Percentiles rank a stretch among this genome's conserved stretches.
Conservation (phyloP, 2,329 filamentous ascomycete genomes). For the Geosmithia morbida region DNA sequence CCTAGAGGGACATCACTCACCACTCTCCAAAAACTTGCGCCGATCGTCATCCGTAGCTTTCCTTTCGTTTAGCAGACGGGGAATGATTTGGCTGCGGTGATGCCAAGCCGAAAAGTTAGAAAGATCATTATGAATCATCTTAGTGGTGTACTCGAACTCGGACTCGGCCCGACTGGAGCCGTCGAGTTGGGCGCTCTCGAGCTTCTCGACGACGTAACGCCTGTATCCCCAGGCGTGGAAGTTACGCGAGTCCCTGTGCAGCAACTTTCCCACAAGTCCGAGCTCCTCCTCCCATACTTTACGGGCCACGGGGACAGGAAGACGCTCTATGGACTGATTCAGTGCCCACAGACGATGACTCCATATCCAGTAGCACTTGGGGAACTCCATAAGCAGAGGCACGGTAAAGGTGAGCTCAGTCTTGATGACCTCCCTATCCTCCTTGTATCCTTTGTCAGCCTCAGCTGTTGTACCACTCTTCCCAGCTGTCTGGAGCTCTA, state of each 20-base stretch:
- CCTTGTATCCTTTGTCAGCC: not conserved
- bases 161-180: constrained; percentile 54
- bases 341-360: constrained; percentile 85
- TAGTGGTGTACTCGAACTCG: constrained; percentile 83
- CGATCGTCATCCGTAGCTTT: constrained; percentile 47
- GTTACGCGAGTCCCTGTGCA: constrained; percentile 73
- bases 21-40: constrained; percentile 55
- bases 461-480: constrained; percentile 39
- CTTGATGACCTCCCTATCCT: constrained; percentile 39
- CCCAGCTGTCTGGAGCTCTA: constrained; percentile 32
- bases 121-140: constrained; percentile 71
- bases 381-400: constrained; percentile 68
- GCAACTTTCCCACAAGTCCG: constrained; percentile 72
- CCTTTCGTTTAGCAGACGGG: constrained; percentile 58
- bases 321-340: constrained; percentile 49
- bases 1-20: constrained; percentile 20
- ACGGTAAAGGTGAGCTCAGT: constrained; percentile 72
- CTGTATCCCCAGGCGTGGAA: constrained; percentile 97
- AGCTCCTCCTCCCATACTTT: constrained; percentile 77
- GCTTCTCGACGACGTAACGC: constrained; percentile 57
- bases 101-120: constrained; percentile 99
- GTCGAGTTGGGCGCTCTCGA: constrained; percentile 45
- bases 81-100: constrained; percentile 71
- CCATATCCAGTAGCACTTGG: constrained; percentile 99
- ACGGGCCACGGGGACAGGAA: constrained; percentile 41